phyloP scores from a whole-genome alignment of 805 yeast species.

The Kuraishia hungarica region DNA sequence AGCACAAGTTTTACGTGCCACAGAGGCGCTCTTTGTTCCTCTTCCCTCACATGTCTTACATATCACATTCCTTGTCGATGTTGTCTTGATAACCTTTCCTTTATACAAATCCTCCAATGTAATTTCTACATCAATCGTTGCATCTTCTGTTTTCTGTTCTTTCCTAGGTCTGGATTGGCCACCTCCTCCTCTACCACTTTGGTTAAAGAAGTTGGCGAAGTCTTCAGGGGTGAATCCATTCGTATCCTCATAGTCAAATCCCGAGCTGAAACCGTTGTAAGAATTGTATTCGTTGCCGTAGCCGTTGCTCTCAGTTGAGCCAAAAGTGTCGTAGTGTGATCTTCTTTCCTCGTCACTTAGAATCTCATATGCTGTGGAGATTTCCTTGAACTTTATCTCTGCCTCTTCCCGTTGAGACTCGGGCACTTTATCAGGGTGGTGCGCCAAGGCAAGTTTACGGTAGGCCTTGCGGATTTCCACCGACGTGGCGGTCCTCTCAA shows the following conservation, averaged over 20 bases:
- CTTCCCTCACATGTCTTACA: conserved; percentile 71
- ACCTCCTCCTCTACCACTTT: conserved; percentile 11
- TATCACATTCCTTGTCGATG: conserved; percentile 61
- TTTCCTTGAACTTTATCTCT: conserved; percentile 74
- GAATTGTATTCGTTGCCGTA: conserved; percentile 14
- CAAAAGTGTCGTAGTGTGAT: conserved; percentile 50
- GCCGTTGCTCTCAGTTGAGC: conserved; percentile 26
- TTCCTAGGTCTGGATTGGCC: conserved; percentile 5
- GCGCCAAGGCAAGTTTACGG: conserved; percentile 68
- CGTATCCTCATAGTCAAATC: conserved; percentile 25
- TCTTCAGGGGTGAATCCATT: conserved; percentile 58
- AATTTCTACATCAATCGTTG: conserved; percentile 54
- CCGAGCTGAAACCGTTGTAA: conserved; percentile 26
- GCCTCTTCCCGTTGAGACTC: conserved; percentile 55
- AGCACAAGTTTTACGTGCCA: conserved; percentile 41
- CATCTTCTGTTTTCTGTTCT: conserved; percentile 47
- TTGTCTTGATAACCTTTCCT: conserved; percentile 72
- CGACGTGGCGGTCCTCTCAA: conserved; percentile 54
- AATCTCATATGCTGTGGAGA: conserved; percentile 79
- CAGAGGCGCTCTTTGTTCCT: conserved; percentile 62
- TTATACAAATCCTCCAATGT: conserved; percentile 67
- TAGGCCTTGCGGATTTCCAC: conserved; percentile 79
- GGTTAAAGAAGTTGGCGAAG: conserved; percentile 63
- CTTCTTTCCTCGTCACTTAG: conserved; percentile 62
- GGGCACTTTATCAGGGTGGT: conserved; percentile 85